These are phyloP conservation scores for Biscutella laevigata DNA, from an alignment of 441 rosid species.

Conservation along the genomic window DNA sequence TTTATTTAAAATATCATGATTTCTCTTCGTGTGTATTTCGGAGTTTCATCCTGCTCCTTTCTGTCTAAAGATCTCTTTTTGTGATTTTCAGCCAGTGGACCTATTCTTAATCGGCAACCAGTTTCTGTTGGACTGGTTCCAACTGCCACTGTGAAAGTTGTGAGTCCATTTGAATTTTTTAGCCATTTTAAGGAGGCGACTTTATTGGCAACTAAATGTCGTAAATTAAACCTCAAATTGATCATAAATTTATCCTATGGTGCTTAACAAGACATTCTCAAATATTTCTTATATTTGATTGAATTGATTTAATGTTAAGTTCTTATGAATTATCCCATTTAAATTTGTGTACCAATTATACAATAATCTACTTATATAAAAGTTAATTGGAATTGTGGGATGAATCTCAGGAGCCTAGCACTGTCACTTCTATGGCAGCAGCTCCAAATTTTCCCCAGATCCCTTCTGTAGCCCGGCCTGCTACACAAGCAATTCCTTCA, in stretches of 20 bases:
- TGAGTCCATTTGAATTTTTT: constrained; percentile 35
- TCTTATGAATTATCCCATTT: constrained; percentile 5
- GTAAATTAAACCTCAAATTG: not conserved
- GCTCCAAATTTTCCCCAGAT: constrained; percentile 63
- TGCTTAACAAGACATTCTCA: constrained; percentile 1
- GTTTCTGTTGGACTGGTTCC: constrained; percentile 67
- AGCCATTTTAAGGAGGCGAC: constrained; percentile 12
- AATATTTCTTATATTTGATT: not conserved
- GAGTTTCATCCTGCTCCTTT: constrained; percentile 11
- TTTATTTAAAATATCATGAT: not conserved
- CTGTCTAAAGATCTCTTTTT: constrained; percentile 16
- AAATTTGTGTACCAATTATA: too few species aligned
- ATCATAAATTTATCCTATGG: not conserved
- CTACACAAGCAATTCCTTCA: constrained; percentile 59
- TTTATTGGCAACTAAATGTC: constrained; percentile 4
- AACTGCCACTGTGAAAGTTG: constrained; percentile 80
- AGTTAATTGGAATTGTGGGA: not conserved
- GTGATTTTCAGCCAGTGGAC: constrained; percentile 55
- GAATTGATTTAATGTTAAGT: not conserved
- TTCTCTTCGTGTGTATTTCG: not conserved
- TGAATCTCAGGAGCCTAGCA: constrained; percentile 67
- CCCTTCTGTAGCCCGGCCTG: constrained; percentile 57
- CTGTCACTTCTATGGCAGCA: constrained; percentile 53
- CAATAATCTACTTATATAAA: too few species aligned
- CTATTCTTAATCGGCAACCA: constrained; percentile 54